These are phyloP conservation scores for Cystobasidiopsis lactophilus DNA, from an alignment of 768 basidiomycete species.

Conservation along the genomic window DNA sequence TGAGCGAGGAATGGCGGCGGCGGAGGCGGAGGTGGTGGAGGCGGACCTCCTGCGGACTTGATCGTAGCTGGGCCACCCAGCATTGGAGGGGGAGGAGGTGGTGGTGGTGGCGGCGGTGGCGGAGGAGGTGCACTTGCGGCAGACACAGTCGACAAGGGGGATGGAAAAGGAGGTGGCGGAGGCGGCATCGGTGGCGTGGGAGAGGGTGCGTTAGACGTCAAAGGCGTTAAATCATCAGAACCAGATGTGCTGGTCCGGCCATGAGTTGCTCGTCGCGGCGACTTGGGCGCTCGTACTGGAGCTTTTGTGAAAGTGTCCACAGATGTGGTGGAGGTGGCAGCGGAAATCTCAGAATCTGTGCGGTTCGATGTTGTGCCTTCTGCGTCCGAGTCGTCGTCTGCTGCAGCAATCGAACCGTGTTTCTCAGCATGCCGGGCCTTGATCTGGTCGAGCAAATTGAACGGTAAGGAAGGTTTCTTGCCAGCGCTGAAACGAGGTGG, in stretches of 20 bases:
- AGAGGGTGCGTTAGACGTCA: background rate
- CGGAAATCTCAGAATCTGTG: background rate
- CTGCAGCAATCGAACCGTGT: background rate
- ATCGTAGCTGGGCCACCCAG: conserved; percentile 17
- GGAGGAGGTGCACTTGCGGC: conserved; percentile 15
- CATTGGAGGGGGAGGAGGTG: too few species aligned
- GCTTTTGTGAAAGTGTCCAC: background rate
- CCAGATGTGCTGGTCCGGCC: background rate
- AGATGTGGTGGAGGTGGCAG: background rate
- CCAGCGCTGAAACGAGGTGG: background rate
- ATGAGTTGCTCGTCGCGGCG: background rate
- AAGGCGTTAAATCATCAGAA: background rate
- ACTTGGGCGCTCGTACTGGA: background rate
- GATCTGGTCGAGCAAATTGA: background rate
- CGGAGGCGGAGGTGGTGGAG: conserved; percentile 16
- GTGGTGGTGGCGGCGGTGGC: conserved; percentile 17
- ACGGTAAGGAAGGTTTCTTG: background rate
- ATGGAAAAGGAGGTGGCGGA: conserved; percentile 22
- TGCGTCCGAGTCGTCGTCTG: background rate
- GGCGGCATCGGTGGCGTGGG: conserved; percentile 18
- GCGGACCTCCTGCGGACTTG: conserved; percentile 23
- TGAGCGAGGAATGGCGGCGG: background rate
- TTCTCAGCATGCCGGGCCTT: conserved; percentile 5
- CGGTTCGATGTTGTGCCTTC: background rate
- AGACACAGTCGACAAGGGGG: conserved; percentile 4